Evolutionary conservation across 257 asterid genomes (phyloP).

Genomic region (Primulina eburnea): DNA sequence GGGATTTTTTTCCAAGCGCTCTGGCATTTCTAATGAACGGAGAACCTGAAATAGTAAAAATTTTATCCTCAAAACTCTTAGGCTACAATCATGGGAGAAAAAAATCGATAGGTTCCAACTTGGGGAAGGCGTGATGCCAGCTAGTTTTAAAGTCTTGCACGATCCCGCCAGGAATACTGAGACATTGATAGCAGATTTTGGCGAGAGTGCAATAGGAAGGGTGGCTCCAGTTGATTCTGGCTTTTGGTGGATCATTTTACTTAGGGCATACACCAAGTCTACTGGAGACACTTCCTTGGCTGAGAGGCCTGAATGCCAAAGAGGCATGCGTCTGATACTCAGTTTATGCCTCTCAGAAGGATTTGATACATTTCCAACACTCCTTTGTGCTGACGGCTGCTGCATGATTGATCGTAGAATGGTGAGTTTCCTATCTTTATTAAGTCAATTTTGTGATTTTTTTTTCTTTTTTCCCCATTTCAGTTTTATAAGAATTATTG

Average conservation of each 20-base stretch:
- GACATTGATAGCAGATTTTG: conserved; percentile 69
- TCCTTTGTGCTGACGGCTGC: conserved; percentile 79
- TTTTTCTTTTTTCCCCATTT: background rate
- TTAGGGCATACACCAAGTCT: conserved; percentile 67
- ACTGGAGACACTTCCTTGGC: conserved; percentile 71
- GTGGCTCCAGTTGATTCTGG: conserved; percentile 85
- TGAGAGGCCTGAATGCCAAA: conserved; percentile 69
- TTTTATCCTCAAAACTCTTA: conserved; percentile 62
- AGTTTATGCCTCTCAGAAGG: conserved; percentile 74
- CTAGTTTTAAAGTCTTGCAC: conserved; percentile 70
- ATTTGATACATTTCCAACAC: conserved; percentile 76
- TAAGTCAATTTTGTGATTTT: background rate
- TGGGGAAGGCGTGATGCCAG: conserved; percentile 81
- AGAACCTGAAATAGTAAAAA: conserved; percentile 67
- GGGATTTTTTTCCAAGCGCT: conserved; percentile 76
- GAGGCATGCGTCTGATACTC: conserved; percentile 70
- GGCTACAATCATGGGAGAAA: conserved; percentile 84
- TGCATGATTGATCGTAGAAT: conserved; percentile 78
- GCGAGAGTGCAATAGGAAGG: conserved; percentile 76
- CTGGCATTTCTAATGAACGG: conserved; percentile 68
- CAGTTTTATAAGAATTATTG: background rate
- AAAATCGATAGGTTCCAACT: conserved; percentile 65
- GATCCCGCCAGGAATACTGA: conserved; percentile 60
- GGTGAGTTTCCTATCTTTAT: conserved; percentile 40
- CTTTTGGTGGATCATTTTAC: conserved; percentile 79